These are phyloP conservation scores for Poa pratensis DNA, from an alignment of 176 grass and related monocot genomes.

Conservation along the genomic window DNA sequence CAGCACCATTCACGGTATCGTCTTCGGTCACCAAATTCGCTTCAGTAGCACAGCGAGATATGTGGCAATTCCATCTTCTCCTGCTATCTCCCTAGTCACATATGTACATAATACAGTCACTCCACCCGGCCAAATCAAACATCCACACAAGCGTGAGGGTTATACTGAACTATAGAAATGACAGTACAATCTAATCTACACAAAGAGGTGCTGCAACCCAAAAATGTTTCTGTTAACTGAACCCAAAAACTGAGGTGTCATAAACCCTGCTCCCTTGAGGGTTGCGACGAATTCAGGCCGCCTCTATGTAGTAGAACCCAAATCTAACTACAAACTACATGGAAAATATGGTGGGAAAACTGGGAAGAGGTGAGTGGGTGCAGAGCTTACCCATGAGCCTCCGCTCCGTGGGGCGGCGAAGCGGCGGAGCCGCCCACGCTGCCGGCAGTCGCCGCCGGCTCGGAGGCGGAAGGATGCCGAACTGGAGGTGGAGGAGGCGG, in stretches of 20 bases:
- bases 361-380: background rate
- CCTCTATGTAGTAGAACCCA: background rate
- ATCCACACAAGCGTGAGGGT: background rate
- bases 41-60: constrained; percentile 4
- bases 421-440: background rate
- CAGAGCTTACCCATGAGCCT: constrained; percentile 9
- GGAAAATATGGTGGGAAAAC: too few species aligned
- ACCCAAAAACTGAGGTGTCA: background rate
- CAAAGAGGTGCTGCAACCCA: background rate
- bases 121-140: background rate
- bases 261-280: background rate
- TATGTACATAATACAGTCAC: background rate
- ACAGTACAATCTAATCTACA: background rate
- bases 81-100: background rate
- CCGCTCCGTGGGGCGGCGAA: constrained; percentile 8
- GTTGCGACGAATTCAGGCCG: background rate
- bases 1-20: background rate
- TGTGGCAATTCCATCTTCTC: background rate
- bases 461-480: background rate
- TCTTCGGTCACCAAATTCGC: constrained; percentile 37
- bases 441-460: background rate
- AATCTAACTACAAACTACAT: background rate
- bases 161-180: background rate
- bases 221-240: background rate
- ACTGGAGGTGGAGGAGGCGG: background rate